A percentile compares a stretch with the other conserved stretches of the same genome.
Evolutionary conservation across 2,329 filamentous ascomycete genomes (phyloP).

Genomic region (Kalmusia sp.): DNA sequence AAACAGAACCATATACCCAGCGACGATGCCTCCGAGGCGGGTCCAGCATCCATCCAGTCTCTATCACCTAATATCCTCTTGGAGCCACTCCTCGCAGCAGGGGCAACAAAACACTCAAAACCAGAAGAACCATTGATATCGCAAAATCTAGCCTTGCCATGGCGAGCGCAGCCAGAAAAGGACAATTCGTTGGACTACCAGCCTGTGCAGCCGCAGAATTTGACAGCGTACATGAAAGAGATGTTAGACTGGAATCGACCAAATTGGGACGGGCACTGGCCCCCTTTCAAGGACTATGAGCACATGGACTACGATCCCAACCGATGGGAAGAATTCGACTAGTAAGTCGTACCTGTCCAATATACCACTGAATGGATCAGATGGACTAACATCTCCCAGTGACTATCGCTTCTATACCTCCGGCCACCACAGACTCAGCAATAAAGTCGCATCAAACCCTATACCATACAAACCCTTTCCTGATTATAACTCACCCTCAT

Average conservation of each 20-base stretch:
- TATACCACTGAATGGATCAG: too few species aligned
- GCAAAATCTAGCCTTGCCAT: conserved; percentile 28
- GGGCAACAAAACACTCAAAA: neutral
- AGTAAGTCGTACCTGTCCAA: conserved; percentile 30
- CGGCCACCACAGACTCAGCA: conserved; percentile 39
- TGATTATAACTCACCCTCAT: conserved; percentile 68
- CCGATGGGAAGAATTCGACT: conserved; percentile 55
- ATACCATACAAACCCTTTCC: conserved; percentile 75
- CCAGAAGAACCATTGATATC: conserved; percentile 10
- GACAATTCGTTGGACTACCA: conserved; percentile 22
- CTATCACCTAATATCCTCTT: neutral
- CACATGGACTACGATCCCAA: conserved; percentile 56
- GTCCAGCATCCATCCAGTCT: neutral
- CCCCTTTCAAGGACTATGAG: conserved; percentile 52
- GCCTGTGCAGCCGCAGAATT: conserved; percentile 26
- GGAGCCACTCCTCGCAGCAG: conserved; percentile 3
- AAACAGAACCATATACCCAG: conserved; percentile 22
- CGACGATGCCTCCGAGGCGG: neutral
- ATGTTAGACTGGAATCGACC: conserved; percentile 53
- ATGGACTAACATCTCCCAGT: too few species aligned
- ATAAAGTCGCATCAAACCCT: conserved; percentile 45
- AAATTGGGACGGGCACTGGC: conserved; percentile 50
- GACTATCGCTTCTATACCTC: conserved; percentile 49
- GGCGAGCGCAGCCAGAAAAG: conserved; percentile 28
- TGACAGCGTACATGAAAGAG: conserved; percentile 48